Conservation (phyloP, 2,329 filamentous ascomycete genomes). For the Phaeosphaeriaceae sp. region DNA sequence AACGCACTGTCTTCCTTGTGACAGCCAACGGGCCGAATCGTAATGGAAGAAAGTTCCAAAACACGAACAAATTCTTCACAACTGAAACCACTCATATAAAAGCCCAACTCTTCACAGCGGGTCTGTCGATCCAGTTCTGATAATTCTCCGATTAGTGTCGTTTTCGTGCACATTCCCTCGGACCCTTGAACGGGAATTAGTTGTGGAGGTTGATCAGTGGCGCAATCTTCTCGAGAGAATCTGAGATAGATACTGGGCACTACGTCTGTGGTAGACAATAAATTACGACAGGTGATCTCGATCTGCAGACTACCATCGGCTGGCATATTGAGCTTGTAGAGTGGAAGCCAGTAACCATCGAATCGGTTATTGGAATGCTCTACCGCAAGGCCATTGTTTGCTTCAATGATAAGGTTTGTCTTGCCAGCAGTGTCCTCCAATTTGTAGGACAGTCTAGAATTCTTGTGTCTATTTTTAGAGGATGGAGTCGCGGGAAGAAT, state of each 20-base stretch:
- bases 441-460: constrained; percentile 14
- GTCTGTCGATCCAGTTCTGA: not conserved
- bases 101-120: constrained; percentile 34
- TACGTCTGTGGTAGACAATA: not conserved
- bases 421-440: constrained; percentile 13
- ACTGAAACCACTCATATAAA: constrained; percentile 17
- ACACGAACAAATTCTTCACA: not conserved
- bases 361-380: constrained; percentile 9
- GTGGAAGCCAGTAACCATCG: constrained; percentile 16
- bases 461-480: not conserved
- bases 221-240: not conserved
- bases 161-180: not conserved
- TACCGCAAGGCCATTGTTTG: not conserved
- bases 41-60: constrained; percentile 22
- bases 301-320: constrained; percentile 30
- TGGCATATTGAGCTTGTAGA: constrained; percentile 46
- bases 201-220: constrained; percentile 1
- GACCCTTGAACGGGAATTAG: constrained; percentile 1
- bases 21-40: constrained; percentile 17
- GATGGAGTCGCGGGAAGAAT: constrained; percentile 31
- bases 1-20: not conserved
- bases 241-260: constrained; percentile 24
- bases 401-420: constrained; percentile 28
- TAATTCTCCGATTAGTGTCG: not conserved
- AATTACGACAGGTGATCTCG: constrained; percentile 14